These are phyloP conservation scores for Tuctoria greenei DNA, from an alignment of 176 grass and related monocot genomes.

Conservation along the genomic window DNA sequence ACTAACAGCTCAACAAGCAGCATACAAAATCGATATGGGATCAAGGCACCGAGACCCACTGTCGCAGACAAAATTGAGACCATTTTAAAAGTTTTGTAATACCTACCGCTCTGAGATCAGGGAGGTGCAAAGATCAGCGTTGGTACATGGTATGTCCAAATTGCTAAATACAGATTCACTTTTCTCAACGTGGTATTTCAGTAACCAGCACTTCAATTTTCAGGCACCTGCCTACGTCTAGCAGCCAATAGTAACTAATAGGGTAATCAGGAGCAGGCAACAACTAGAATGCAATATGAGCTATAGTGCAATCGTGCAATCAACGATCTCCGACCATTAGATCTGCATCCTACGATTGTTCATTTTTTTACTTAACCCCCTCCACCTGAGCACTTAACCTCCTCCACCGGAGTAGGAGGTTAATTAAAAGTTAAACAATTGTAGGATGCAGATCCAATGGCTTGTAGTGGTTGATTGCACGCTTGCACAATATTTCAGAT, in stretches of 20 bases:
- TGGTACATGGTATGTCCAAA: neutral
- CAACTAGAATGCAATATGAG: too few relatives aligned
- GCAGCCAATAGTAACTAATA: neutral
- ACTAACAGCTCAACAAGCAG: neutral
- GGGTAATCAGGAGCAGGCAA: neutral
- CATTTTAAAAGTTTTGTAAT: neutral
- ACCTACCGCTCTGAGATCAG: neutral
- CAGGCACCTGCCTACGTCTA: neutral
- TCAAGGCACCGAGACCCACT: neutral
- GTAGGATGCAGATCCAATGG: too few relatives aligned
- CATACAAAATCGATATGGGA: neutral
- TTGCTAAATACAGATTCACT: neutral
- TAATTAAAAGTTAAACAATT: too few relatives aligned
- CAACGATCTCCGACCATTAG: too few relatives aligned
- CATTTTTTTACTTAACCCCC: too few relatives aligned
- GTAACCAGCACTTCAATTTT: neutral
- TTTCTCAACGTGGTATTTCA: neutral
- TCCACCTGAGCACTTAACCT: too few relatives aligned
- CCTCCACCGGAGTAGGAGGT: too few relatives aligned
- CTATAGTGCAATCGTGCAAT: too few relatives aligned
- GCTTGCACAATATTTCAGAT: too few relatives aligned
- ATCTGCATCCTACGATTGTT: too few relatives aligned
- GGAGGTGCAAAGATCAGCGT: neutral
- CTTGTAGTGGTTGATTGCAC: too few relatives aligned
- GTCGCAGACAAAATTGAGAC: neutral